Percentiles rank a stretch among this genome's conserved stretches.
Conservation (phyloP, 2,329 filamentous ascomycete genomes). For the Simplicillium aogashimaense region DNA sequence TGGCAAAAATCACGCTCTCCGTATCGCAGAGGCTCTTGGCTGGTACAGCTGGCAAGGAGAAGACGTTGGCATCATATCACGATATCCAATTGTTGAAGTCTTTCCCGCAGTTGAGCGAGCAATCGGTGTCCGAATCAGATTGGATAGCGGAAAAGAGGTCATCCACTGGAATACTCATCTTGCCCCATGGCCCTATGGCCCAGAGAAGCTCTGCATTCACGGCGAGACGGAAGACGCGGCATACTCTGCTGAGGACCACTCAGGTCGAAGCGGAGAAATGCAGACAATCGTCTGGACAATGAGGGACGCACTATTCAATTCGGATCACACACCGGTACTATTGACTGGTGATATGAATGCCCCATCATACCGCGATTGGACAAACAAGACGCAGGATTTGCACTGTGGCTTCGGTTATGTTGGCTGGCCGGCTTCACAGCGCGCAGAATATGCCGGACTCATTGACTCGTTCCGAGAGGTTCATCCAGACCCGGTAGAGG, state of each 20-base stretch:
- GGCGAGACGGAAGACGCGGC: slow-evolving; percentile 19
- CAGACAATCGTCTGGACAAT: slow-evolving; percentile 22
- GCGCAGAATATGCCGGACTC: slow-evolving; percentile 21
- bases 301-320: slow-evolving; percentile 16
- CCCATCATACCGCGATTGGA: slow-evolving; percentile 31
- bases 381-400: slow-evolving; percentile 17
- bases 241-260: slow-evolving; percentile 20
- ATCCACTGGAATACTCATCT: slow-evolving; percentile 25
- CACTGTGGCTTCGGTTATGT: slow-evolving; percentile 23
- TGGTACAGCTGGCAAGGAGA: slow-evolving; percentile 25
- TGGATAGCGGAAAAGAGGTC: slow-evolving; percentile 20
- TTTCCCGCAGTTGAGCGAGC: slow-evolving; percentile 15
- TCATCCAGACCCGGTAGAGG: slow-evolving; percentile 20
- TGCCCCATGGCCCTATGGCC: slow-evolving; percentile 26
- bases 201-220: slow-evolving; percentile 30
- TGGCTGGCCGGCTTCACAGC: slow-evolving; percentile 25
- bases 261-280: slow-evolving; percentile 26
- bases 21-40: slow-evolving; percentile 24
- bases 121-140: slow-evolving; percentile 20
- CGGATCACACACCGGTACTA: slow-evolving; percentile 21
- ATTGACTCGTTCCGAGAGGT: slow-evolving; percentile 26
- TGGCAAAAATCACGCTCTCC: slow-evolving; percentile 15
- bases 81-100: slow-evolving; percentile 24
- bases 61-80: slow-evolving; percentile 23
- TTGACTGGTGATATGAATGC: slow-evolving; percentile 31